Base-by-base conservation (phyloP, 257 asterid species). In the Nyctanthes arbortristis region DNA sequence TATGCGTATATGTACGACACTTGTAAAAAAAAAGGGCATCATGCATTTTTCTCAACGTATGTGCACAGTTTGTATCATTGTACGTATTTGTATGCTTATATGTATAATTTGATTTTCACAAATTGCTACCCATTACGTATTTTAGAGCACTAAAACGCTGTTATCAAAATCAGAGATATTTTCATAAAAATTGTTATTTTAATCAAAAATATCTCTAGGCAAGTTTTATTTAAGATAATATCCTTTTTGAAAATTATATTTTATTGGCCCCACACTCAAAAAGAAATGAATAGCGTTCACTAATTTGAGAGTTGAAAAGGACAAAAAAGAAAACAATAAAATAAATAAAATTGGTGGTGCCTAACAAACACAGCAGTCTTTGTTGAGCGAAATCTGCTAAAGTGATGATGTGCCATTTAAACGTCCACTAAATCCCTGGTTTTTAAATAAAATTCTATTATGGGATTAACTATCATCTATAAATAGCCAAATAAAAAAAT, bases 311-410 rank as follows among this genome's bases (percentile, higher is more conserved):
- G 62, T 73, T 64, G 77, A 70, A 61, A 45, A 67, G 22, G 4
- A 61, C 37, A 20, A 28, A 52, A n/a, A 35, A 39, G 32, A 37
- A n/a, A n/a, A n/a, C n/a, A n/a, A n/a, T n/a, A n/a, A n/a, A n/a
- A n/a, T n/a, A n/a, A n/a, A n/a, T n/a, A 2, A 37, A 57, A 59
- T 63, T 36, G 27, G 82, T 77, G 88, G 88, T 72, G 79, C 40
- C 31, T 58, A 64, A 56, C 36, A 40, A 59, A 49, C 20, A 28
- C 58, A 40, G 78, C 82, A 77, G 75, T 37, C 72, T 66, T 66
- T 66, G n/a, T 74, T 61, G 83, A 77, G 77, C 65, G 16, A 39
- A 22, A 61, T 5, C 57, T 61, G n/a, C 14, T 27, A 28, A 36
- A n/a, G 5, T 9, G 20, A 30, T 54, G 34, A 59, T 65, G 67